These are phyloP conservation scores for Talaromyces borbonicus DNA, from an alignment of 495 filamentous ascomycete species.

Conservation along the genomic window DNA sequence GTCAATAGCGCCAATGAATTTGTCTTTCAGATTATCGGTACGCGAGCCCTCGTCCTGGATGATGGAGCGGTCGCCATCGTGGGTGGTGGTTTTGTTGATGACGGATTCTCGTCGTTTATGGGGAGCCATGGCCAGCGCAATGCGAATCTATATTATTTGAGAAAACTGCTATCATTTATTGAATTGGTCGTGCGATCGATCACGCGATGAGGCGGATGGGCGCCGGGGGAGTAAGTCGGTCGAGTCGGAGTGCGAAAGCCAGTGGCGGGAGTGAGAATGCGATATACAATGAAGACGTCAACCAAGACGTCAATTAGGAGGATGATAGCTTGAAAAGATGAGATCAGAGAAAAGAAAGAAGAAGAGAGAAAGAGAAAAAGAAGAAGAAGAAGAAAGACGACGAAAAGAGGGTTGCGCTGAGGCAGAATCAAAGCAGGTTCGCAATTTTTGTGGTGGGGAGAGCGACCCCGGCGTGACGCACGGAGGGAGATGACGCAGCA, in stretches of 20 bases:
- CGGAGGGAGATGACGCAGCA: constrained; percentile 5
- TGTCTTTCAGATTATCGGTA: constrained; percentile 24
- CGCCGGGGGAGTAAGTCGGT: too few species aligned
- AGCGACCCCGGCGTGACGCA: constrained; percentile 2
- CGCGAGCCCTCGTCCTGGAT: constrained; percentile 29
- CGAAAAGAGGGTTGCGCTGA: too few species aligned
- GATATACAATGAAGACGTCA: too few species aligned
- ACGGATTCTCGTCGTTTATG: constrained; percentile 10
- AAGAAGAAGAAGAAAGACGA: neutral
- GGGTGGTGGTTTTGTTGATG: constrained; percentile 19
- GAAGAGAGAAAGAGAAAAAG: neutral
- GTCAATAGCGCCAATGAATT: constrained; percentile 70
- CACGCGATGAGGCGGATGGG: too few species aligned
- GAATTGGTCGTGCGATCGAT: too few species aligned
- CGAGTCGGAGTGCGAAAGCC: too few species aligned
- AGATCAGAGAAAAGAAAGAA: neutral
- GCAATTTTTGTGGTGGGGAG: neutral
- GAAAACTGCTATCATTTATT: too few species aligned
- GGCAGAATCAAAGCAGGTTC: neutral
- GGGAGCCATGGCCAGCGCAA: constrained; percentile 1
- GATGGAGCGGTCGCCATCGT: constrained; percentile 34
- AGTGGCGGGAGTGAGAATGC: too few species aligned
- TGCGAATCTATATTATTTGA: too few species aligned
- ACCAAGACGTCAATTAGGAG: too few species aligned
- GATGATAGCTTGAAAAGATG: too few species aligned